Base-by-base conservation (phyloP, 352 stramenopile genomes). In the Phytophthora idaei region DNA sequence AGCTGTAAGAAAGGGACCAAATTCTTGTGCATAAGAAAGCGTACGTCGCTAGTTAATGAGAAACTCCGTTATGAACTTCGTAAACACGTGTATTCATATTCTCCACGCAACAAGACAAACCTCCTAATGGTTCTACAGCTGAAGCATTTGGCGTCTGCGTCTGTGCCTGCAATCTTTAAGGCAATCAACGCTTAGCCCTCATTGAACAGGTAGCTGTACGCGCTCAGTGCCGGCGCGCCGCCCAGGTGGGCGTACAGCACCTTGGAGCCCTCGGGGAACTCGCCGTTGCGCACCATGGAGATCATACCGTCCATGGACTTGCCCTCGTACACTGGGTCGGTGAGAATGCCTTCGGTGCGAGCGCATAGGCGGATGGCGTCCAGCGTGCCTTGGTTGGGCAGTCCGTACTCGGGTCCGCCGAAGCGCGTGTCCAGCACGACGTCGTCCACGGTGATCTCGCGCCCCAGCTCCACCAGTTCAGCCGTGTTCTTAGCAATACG, bases 261-360 rank as follows among this genome's bases (percentile, higher is more conserved):
- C 48, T 77, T 77, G 28, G 70, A 77, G 4, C 70, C 70, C 41
- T 72, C 56, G 1, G 70, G 65, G 55, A 77, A 77, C 52, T 77
- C 70, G 37, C 70, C 65, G 34, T 74, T 77, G 57, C 70, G 70
- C 42, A 74, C 70, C 70, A 77, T 77, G 0, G 60, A 69, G 44
- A 77, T 67, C 70, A 77, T 77, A 14, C 70, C 70, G 21, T 77
- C 70, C 70, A 77, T 77, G 4, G 70, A 77, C 48, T 77, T 77
- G 29, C 70, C 70, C n/a, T 77, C 70, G 39, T 77, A 77, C 60
- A 77, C 70, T 4, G 70, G 70, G 49, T 77, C 70, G 1, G 70
- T 77, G n/a, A 77, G 36, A 51, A 77, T 77, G 5, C 70, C 70
- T 29, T 77, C 70, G 2, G 70, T 77, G 7, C 70, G 70, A 41